phyloP scores from a whole-genome alignment of 176 grass and related monocot genomes.

The Cenchrus americanus region DNA sequence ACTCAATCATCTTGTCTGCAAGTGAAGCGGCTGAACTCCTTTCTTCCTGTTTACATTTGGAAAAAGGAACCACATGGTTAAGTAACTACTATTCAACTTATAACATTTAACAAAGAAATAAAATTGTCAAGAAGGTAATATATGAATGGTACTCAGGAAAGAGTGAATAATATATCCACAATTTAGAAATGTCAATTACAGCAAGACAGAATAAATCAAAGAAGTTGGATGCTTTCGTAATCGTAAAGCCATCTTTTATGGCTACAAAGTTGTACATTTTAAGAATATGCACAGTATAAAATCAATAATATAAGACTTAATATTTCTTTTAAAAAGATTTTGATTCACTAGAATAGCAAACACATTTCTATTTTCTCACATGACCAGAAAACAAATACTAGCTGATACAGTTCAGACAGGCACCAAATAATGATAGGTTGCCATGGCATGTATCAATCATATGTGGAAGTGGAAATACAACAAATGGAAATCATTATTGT shows the following conservation, averaged over 20 bases:
- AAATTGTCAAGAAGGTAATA: background rate
- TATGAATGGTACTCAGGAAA: background rate
- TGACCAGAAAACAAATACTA: background rate
- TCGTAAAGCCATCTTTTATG: background rate
- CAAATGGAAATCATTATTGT: background rate
- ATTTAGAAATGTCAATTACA: background rate
- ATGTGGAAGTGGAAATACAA: conserved; percentile 26
- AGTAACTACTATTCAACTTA: conserved; percentile 34
- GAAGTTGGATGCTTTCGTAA: conserved; percentile 25
- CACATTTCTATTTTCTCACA: background rate
- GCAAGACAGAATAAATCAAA: conserved; percentile 14
- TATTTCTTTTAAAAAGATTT: background rate
- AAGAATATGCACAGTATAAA: conserved; percentile 24
- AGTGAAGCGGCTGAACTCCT: conserved; percentile 74
- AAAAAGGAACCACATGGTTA: conserved; percentile 3
- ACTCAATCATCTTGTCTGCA: conserved; percentile 82
- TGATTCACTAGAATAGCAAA: conserved; percentile 12
- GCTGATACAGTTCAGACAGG: conserved; percentile 15
- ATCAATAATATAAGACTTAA: conserved; percentile 3
- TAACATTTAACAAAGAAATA: conserved; percentile 14
- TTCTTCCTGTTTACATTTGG: conserved; percentile 71
- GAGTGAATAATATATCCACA: background rate
- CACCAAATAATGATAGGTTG: conserved; percentile 13
- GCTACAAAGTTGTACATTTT: background rate
- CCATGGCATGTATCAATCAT: conserved; percentile 24